phyloP scores from a whole-genome alignment of 2,329 filamentous ascomycete species.

The Neoascochyta sp. region DNA sequence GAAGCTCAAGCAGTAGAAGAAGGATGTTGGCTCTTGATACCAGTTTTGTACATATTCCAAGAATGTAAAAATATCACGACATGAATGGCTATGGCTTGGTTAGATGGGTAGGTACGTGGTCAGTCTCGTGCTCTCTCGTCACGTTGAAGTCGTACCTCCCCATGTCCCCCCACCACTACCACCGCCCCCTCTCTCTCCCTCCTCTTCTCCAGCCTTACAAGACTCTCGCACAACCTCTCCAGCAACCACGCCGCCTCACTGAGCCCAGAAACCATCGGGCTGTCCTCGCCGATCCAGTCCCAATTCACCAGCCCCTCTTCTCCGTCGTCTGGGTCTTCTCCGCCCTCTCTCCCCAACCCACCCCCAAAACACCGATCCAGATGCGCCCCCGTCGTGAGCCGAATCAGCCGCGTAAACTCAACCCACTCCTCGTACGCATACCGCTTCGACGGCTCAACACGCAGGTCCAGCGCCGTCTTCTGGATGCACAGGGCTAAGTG shows the following conservation, averaged over 20 bases:
- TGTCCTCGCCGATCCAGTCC: conserved; percentile 70
- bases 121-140: neutral
- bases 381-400: conserved; percentile 44
- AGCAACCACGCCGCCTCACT: conserved; percentile 66
- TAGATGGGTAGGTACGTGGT: no score
- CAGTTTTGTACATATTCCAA: conserved; percentile 9
- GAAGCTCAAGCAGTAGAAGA: conserved; percentile 66
- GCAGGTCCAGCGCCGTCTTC: conserved; percentile 61
- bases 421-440: conserved; percentile 87
- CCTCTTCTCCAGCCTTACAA: conserved; percentile 42
- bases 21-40: conserved; percentile 4
- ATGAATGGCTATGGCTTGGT: no score
- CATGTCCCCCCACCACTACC: neutral
- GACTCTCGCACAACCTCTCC: conserved; percentile 61
- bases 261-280: conserved; percentile 61
- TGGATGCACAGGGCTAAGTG: conserved; percentile 68
- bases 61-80: conserved; percentile 9
- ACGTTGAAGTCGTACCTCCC: neutral
- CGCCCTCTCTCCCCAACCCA: conserved; percentile 1
- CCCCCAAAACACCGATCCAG: conserved; percentile 11
- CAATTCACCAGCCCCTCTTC: conserved; percentile 61
- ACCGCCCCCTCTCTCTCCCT: conserved; percentile 11
- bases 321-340: conserved; percentile 45
- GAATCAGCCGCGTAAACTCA: conserved; percentile 73
- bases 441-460: conserved; percentile 54